Conservation (phyloP, 306 rosid genomes). For the Begonia loranthoides region DNA sequence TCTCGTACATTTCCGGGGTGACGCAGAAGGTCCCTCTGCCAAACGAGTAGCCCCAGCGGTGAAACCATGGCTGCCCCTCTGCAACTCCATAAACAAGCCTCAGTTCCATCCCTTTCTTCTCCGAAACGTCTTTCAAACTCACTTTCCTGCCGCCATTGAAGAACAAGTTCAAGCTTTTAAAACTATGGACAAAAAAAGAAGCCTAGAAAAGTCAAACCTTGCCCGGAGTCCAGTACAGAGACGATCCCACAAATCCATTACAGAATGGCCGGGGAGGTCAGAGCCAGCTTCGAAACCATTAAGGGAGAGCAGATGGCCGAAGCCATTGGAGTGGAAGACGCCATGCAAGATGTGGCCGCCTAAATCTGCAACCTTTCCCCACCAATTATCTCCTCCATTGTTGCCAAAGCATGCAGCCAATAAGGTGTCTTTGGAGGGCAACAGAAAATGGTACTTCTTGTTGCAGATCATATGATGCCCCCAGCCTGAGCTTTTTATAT, state of each 20-base stretch:
- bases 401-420: conserved; percentile 28
- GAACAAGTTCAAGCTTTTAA: no score
- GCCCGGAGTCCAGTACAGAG: conserved; percentile 50
- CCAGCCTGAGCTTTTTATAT: conserved; percentile 43
- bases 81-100: conserved; percentile 84
- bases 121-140: conserved; percentile 52
- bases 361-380: not conserved
- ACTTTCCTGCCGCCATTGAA: conserved; percentile 34
- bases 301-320: conserved; percentile 67
- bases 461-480: conserved; percentile 71
- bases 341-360: conserved; percentile 57
- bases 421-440: conserved; percentile 63
- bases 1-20: conserved; percentile 29
- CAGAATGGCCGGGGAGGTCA: conserved; percentile 57
- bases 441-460: conserved; percentile 72
- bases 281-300: conserved; percentile 88
- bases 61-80: conserved; percentile 83
- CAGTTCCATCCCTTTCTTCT: conserved; percentile 72
- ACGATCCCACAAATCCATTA: conserved; percentile 86
- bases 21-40: conserved; percentile 72
- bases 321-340: conserved; percentile 66
- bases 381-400: not conserved
- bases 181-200: conserved; percentile 3
- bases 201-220: conserved; percentile 23
- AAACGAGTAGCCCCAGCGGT: conserved; percentile 78